These are phyloP conservation scores for Dianthus caryophyllus DNA, from an alignment of 148 eudicot genomes.

Conservation along the genomic window DNA sequence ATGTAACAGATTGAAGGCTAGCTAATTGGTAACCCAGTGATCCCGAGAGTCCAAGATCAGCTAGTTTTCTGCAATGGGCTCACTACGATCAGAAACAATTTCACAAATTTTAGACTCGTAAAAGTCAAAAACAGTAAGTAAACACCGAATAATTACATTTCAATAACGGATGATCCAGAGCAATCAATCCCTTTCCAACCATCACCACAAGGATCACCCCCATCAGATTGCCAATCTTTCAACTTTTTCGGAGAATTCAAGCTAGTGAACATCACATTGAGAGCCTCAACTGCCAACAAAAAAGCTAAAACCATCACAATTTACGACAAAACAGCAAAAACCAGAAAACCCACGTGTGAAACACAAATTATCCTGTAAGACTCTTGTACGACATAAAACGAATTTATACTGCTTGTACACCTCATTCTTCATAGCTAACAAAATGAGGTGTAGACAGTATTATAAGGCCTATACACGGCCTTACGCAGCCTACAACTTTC, in stretches of 20 bases:
- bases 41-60: slow-evolving; percentile 44
- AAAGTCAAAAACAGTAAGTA: neutral
- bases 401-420: no score
- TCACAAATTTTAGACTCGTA: neutral
- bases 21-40: slow-evolving; percentile 54
- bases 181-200: slow-evolving; percentile 61
- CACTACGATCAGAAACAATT: slow-evolving; percentile 4
- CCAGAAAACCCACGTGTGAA: slow-evolving; percentile 17
- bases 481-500: no score
- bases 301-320: neutral
- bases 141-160: slow-evolving; percentile 41
- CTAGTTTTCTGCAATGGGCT: slow-evolving; percentile 39
- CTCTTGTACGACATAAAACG: no score
- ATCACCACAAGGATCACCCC: slow-evolving; percentile 77
- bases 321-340: neutral
- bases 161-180: slow-evolving; percentile 48
- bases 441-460: no score
- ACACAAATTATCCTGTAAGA: no score
- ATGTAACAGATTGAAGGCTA: slow-evolving; percentile 45
- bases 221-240: slow-evolving; percentile 47
- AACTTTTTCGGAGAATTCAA: slow-evolving; percentile 45
- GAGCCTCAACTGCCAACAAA: slow-evolving; percentile 43
- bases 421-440: no score
- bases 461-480: no score
- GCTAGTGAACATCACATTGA: slow-evolving; percentile 50